A percentile compares a stretch with the other conserved stretches of the same genome.
phyloP scores from a whole-genome alignment of 208 protist species.

The Jaenimonas drosophilae region DNA sequence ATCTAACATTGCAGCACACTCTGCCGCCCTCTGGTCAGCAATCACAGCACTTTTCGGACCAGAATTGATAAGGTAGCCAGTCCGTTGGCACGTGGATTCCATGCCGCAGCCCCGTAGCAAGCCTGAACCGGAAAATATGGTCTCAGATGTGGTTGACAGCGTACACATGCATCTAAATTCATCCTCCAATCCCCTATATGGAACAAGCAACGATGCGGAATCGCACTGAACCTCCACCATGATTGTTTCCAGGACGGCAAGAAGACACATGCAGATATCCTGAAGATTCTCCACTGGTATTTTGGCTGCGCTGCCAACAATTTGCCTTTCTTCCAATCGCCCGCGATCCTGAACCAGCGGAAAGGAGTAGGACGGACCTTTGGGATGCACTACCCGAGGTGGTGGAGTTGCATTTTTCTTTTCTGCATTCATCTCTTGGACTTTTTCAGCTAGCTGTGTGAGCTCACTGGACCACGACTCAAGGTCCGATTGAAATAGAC shows the following conservation, averaged over 20 bases:
- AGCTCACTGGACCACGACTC: background rate
- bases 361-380: slow-evolving; percentile 2
- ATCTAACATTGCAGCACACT: slow-evolving; percentile 6
- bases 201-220: slow-evolving; percentile 8
- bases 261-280: slow-evolving; percentile 1
- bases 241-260: slow-evolving; percentile 1
- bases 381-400: background rate
- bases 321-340: background rate
- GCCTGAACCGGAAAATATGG: slow-evolving; percentile 7
- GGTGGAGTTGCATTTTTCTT: slow-evolving; percentile 1
- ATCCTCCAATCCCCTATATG: slow-evolving; percentile 12
- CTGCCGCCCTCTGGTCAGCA: background rate
- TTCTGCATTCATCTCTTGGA: slow-evolving; percentile 5
- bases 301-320: background rate
- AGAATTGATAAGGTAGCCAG: slow-evolving; percentile 9
- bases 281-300: background rate
- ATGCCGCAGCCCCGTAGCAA: slow-evolving; percentile 12
- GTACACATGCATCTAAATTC: slow-evolving; percentile 14
- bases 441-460: slow-evolving; percentile 2
- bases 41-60: slow-evolving; percentile 6
- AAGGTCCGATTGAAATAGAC: no score
- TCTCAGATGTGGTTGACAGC: slow-evolving; percentile 1
- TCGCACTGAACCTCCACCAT: slow-evolving; percentile 1
- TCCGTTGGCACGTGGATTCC: slow-evolving; percentile 9
- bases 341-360: slow-evolving; percentile 2